These are phyloP conservation scores for Ramaria rubella DNA, from an alignment of 768 basidiomycete genomes.

Conservation along the genomic window DNA sequence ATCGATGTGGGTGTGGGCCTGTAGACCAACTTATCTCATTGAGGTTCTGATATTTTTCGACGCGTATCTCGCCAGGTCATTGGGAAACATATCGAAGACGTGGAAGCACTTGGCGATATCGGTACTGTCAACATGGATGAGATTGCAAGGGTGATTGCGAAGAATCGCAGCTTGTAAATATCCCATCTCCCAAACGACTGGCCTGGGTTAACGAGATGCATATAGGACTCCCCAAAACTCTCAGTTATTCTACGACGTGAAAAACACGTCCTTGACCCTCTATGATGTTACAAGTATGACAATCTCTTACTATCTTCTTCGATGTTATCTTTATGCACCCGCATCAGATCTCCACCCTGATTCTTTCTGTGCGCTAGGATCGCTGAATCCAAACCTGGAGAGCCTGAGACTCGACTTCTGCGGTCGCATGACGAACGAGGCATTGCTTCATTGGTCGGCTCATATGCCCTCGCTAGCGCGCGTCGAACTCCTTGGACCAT, in stretches of 20 bases:
- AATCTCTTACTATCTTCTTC: background rate
- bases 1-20: conserved; percentile 50
- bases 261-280: conserved; percentile 60
- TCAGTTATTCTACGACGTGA: conserved; percentile 72
- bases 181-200: conserved; percentile 4
- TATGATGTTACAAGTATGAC: conserved; percentile 89
- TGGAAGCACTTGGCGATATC: conserved; percentile 85
- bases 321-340: background rate
- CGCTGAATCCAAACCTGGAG: conserved; percentile 80
- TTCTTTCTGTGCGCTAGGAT: conserved; percentile 62
- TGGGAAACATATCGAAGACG: conserved; percentile 79
- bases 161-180: conserved; percentile 69
- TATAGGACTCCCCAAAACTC: conserved; percentile 72
- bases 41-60: too few species aligned
- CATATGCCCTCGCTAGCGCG: conserved; percentile 60
- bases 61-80: conserved; percentile 55
- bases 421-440: conserved; percentile 66
- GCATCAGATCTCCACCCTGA: conserved; percentile 66
- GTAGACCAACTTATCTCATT: background rate
- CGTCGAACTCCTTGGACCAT: conserved; percentile 82
- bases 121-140: conserved; percentile 78
- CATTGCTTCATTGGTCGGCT: conserved; percentile 51
- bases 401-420: conserved; percentile 79
- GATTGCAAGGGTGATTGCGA: conserved; percentile 75
- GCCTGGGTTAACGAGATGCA: conserved; percentile 7